A percentile compares a stretch with the other conserved stretches of the same genome.
phyloP scores from a whole-genome alignment of 1,284 basidiomycete genomes.

The Vanrija sp. region DNA sequence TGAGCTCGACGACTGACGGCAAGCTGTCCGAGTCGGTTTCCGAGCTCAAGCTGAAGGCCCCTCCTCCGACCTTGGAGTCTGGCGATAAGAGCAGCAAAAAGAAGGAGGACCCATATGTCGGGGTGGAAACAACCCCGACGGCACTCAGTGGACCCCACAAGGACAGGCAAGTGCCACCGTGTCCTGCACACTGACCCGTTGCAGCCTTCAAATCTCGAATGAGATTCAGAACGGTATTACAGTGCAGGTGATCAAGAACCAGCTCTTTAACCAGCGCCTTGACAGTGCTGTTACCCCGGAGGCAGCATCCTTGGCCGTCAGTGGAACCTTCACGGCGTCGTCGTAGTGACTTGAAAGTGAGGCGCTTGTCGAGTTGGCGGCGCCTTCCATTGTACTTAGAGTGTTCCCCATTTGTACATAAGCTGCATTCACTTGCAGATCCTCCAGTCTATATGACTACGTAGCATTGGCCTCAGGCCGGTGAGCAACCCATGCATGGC shows the following conservation, averaged over 20 bases:
- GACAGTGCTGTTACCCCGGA: slow-evolving; percentile 13
- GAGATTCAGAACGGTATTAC: slow-evolving; percentile 90
- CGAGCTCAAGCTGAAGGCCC: slow-evolving; percentile 23
- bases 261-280: slow-evolving; percentile 43
- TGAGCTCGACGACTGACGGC: slow-evolving; percentile 46
- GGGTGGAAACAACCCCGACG: slow-evolving; percentile 40
- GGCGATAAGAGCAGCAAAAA: slow-evolving; percentile 50
- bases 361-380: neutral
- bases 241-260: slow-evolving; percentile 79
- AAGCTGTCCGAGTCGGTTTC: slow-evolving; percentile 14
- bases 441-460: too few species aligned
- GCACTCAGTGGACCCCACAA: slow-evolving; percentile 73
- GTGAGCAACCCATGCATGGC: too few species aligned
- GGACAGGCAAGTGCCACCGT: slow-evolving; percentile 61
- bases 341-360: neutral
- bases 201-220: slow-evolving; percentile 73
- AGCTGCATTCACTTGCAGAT: too few species aligned
- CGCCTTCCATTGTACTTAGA: neutral
- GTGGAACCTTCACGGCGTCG: slow-evolving; percentile 13
- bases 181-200: slow-evolving; percentile 1
- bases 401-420: too few species aligned
- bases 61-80: slow-evolving; percentile 48
- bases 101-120: slow-evolving; percentile 30
- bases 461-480: too few species aligned
- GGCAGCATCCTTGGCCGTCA: slow-evolving; percentile 14